These are phyloP conservation scores for Coemansia sp. DNA, from an alignment of 192 early-diverging fungal species.

Conservation along the genomic window DNA sequence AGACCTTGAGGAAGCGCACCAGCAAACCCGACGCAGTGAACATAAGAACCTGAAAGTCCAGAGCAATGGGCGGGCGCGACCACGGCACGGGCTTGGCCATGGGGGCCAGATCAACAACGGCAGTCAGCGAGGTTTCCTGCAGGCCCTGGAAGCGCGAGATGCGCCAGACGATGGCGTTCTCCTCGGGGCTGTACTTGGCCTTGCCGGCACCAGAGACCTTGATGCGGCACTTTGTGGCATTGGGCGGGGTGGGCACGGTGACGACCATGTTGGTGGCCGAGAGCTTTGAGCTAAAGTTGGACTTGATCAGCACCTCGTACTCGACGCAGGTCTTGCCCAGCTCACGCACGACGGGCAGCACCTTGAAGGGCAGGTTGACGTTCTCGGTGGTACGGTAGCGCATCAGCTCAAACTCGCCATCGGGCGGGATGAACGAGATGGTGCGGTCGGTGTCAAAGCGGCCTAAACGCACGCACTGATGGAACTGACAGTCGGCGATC, in stretches of 20 bases:
- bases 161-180: slow-evolving; percentile 95
- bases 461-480: slow-evolving; percentile 94
- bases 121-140: slow-evolving; percentile 76
- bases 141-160: slow-evolving; percentile 90
- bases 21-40: slow-evolving; percentile 95
- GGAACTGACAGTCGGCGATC: slow-evolving; percentile 97
- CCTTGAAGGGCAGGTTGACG: slow-evolving; percentile 92
- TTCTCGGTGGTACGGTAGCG: slow-evolving; percentile 92
- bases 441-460: slow-evolving; percentile 89
- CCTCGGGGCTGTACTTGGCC: slow-evolving; percentile 92
- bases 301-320: slow-evolving; percentile 86
- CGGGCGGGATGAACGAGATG: slow-evolving; percentile 97
- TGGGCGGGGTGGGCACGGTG: slow-evolving; percentile 87
- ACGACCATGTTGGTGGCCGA: slow-evolving; percentile 87
- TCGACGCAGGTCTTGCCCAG: slow-evolving; percentile 75
- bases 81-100: slow-evolving; percentile 85
- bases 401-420: slow-evolving; percentile 98
- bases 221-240: slow-evolving; percentile 78
- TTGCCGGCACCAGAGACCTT: slow-evolving; percentile 72
- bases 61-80: slow-evolving; percentile 91
- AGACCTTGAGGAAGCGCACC: slow-evolving; percentile 96
- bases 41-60: slow-evolving; percentile 90
- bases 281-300: slow-evolving; percentile 84
- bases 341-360: slow-evolving; percentile 90
- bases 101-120: slow-evolving; percentile 75